Conservation (phyloP, 805 yeast genomes). For the Hanseniaspora valbyensis region DNA sequence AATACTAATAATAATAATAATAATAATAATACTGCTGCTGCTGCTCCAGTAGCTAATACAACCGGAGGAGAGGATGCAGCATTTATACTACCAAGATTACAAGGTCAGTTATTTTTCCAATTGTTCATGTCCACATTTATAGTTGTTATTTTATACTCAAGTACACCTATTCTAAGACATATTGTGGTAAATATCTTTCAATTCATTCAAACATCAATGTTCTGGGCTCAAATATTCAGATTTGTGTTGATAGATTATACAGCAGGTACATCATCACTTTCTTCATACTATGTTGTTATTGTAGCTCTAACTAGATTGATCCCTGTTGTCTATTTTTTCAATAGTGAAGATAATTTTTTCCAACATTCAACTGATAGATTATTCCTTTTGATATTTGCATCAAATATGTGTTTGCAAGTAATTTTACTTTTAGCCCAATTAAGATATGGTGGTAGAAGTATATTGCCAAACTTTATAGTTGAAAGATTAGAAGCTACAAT, state of each 20-base stretch:
- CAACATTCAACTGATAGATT: slow-evolving; percentile 53
- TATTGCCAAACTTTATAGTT: slow-evolving; percentile 18
- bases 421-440: slow-evolving; percentile 50
- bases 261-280: not conserved
- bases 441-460: slow-evolving; percentile 12
- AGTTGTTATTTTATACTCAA: slow-evolving; percentile 2
- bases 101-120: slow-evolving; percentile 3
- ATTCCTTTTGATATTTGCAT: slow-evolving; percentile 36
- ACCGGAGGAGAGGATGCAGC: slow-evolving; percentile 6
- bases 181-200: not conserved
- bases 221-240: slow-evolving; percentile 15
- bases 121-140: slow-evolving; percentile 6
- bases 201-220: not conserved
- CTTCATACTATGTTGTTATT: not conserved
- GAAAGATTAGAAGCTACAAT: slow-evolving; percentile 19
- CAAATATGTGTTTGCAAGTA: slow-evolving; percentile 56
- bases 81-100: not conserved
- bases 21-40: no score
- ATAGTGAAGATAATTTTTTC: slow-evolving; percentile 47
- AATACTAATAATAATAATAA: no score
- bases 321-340: slow-evolving; percentile 56
- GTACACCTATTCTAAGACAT: not conserved
- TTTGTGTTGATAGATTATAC: slow-evolving; percentile 2
- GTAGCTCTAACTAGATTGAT: slow-evolving; percentile 17
- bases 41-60: not conserved